Conservation (phyloP, 2,329 filamentous ascomycete species). For the Karstenula rhodostoma region DNA sequence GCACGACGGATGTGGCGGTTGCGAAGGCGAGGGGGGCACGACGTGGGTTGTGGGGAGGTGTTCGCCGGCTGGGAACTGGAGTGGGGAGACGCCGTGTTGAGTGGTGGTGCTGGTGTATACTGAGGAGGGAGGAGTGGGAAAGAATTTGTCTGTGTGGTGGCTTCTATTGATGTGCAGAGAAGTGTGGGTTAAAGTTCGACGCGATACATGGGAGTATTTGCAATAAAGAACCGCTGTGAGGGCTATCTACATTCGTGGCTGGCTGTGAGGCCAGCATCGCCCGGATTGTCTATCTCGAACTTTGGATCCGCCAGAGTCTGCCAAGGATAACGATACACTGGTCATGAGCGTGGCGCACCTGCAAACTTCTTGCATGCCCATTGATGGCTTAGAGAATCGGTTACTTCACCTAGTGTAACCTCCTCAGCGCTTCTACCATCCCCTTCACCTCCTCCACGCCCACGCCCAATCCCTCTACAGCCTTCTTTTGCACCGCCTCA, state of each 20-base stretch:
- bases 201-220: no score
- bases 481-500: slow-evolving; percentile 64
- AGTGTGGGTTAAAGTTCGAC: no score
- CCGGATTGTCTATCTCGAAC: no score
- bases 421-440: slow-evolving; percentile 65
- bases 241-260: no score
- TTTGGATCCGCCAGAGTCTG: no score
- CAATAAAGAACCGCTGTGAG: no score
- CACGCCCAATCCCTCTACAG: slow-evolving; percentile 62
- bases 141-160: no score
- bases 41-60: slow-evolving; percentile 1
- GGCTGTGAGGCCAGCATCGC: no score
- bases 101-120: no score
- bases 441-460: slow-evolving; percentile 66
- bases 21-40: not conserved
- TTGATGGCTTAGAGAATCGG: not conserved
- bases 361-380: not conserved
- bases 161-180: no score
- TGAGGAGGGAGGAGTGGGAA: no score
- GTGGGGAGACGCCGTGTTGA: not conserved
- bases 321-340: no score
- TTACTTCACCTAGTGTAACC: slow-evolving; percentile 50
- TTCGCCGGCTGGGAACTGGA: not conserved
- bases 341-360: not conserved
- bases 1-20: not conserved